Evolutionary conservation across 2,329 filamentous ascomycete species (phyloP).

Genomic region (Colletotrichum limetticola): DNA sequence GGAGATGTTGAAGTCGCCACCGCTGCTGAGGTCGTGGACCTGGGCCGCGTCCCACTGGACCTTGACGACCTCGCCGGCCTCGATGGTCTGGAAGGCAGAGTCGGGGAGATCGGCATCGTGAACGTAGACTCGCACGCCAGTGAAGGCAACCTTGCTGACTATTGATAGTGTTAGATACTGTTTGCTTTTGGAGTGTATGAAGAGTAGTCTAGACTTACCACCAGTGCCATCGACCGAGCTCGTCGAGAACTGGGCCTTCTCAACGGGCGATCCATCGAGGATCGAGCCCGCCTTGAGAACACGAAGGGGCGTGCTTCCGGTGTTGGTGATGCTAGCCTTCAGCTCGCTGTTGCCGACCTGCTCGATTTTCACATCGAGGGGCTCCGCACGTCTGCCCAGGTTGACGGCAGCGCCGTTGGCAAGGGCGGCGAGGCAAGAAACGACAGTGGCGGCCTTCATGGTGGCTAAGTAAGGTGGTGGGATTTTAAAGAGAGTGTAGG

Average conservation of each 20-base stretch:
- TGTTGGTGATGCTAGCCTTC: slow-evolving; percentile 61
- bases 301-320: slow-evolving; percentile 54
- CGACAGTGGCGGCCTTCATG: slow-evolving; percentile 50
- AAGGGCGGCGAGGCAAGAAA: slow-evolving; percentile 45
- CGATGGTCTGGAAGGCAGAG: slow-evolving; percentile 58
- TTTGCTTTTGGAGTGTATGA: neutral
- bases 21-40: slow-evolving; percentile 51
- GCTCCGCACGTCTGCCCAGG: slow-evolving; percentile 46
- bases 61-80: slow-evolving; percentile 55
- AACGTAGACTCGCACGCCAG: slow-evolving; percentile 59
- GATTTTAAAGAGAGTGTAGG: neutral
- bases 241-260: slow-evolving; percentile 59
- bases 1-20: too few species aligned
- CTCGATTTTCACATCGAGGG: slow-evolving; percentile 53
- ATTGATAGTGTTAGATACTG: neutral
- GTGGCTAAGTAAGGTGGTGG: neutral
- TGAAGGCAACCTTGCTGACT: slow-evolving; percentile 55
- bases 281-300: slow-evolving; percentile 61
- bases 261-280: slow-evolving; percentile 56
- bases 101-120: slow-evolving; percentile 54
- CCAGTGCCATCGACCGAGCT: slow-evolving; percentile 33
- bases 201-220: slow-evolving; percentile 43
- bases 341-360: slow-evolving; percentile 57
- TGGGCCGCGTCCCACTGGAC: slow-evolving; percentile 61
- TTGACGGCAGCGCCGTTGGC: slow-evolving; percentile 46